Percentiles rank a stretch among this genome's conserved stretches.
Conservation (phyloP, 495 filamentous ascomycete genomes). For the Penicillium coprophilum region DNA sequence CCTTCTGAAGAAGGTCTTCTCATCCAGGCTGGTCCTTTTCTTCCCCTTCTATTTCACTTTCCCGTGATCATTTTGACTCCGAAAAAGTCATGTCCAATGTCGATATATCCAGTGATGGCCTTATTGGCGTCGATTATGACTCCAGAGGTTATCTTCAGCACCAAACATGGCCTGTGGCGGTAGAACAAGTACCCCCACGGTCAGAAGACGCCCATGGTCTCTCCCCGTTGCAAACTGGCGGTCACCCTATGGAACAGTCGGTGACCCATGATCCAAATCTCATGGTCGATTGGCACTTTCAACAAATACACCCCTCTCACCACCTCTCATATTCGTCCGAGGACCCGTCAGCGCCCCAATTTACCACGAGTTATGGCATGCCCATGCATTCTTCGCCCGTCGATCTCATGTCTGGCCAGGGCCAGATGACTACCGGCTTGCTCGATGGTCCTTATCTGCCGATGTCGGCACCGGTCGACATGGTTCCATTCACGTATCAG, state of each 20-base stretch:
- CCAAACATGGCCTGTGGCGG: constrained; percentile 42
- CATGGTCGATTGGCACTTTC: constrained; percentile 53
- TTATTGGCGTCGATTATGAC: constrained; percentile 51
- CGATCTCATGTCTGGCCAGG: constrained; percentile 68
- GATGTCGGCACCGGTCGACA: constrained; percentile 62
- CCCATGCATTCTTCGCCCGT: constrained; percentile 60
- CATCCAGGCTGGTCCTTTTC: constrained; percentile 32
- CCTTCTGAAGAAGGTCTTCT: constrained; percentile 33
- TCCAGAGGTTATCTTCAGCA: constrained; percentile 48
- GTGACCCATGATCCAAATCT: constrained; percentile 46
- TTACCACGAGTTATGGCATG: constrained; percentile 49
- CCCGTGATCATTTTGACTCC: constrained; percentile 14
- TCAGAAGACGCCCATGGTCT: constrained; percentile 42
- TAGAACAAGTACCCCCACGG: constrained; percentile 41
- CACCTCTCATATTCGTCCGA: constrained; percentile 45
- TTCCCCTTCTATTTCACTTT: constrained; percentile 11
- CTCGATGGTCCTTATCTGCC: constrained; percentile 68
- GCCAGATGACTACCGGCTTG: constrained; percentile 60
- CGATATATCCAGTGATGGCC: constrained; percentile 45
- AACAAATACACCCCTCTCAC: constrained; percentile 45
- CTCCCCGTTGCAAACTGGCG: constrained; percentile 49
- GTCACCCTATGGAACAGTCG: constrained; percentile 48
- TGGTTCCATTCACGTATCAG: constrained; percentile 71
- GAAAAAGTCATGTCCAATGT: constrained; percentile 45
- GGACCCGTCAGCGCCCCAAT: constrained; percentile 51